Conservation (phyloP, 768 basidiomycete genomes). For the Pleurotus tuber-regium region DNA sequence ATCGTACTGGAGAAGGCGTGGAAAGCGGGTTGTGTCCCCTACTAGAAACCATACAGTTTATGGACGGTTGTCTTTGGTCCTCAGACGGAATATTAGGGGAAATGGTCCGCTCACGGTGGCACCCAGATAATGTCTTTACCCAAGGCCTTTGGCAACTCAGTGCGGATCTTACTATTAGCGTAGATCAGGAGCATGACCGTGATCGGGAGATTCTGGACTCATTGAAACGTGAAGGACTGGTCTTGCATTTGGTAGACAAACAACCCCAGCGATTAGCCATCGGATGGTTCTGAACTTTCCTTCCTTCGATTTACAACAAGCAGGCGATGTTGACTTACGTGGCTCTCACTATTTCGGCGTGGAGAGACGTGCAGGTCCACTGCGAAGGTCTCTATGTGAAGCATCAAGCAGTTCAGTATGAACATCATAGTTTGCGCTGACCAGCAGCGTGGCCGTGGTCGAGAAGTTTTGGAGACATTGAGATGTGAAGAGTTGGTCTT, state of each 20-base stretch:
- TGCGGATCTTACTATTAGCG: slow-evolving; percentile 2
- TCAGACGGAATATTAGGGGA: slow-evolving; percentile 2
- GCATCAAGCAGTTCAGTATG: too few species aligned
- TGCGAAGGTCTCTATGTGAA: too few species aligned
- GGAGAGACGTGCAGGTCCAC: too few species aligned
- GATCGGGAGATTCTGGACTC: neutral
- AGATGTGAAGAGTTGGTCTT: neutral
- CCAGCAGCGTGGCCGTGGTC: neutral
- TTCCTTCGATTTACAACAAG: too few species aligned
- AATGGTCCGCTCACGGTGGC: slow-evolving; percentile 5
- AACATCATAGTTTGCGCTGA: too few species aligned
- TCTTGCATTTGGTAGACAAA: neutral
- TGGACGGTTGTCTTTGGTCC: slow-evolving; percentile 8
- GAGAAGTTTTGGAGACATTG: neutral
- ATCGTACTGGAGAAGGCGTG: neutral
- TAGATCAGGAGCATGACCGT: neutral
- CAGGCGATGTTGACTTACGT: too few species aligned
- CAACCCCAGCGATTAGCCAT: neutral
- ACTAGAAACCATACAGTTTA: slow-evolving; percentile 6
- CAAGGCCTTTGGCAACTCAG: neutral
- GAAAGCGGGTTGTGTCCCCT: neutral
- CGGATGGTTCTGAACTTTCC: too few species aligned
- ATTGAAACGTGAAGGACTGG: neutral
- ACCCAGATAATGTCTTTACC: neutral
- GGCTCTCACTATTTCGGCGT: too few species aligned